Base-by-base conservation (phyloP, 163 green algal species). In the Scenedesmus sp. region DNA sequence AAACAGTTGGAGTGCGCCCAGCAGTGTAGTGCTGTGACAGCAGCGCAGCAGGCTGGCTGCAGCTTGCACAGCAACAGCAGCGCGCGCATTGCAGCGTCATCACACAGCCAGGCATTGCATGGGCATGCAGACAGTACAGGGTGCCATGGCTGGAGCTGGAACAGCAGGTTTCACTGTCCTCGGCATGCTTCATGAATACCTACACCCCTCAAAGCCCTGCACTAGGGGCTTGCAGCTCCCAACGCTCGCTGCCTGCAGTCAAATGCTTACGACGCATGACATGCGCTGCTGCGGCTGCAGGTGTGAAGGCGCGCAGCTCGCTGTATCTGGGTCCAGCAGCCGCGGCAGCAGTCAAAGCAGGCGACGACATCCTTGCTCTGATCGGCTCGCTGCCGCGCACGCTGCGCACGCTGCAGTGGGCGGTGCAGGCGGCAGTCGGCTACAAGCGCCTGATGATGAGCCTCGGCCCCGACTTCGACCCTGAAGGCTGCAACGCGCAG, bases 371-470 rank as follows among this genome's bases (percentile, higher is more conserved):
- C 5, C 5, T 81, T 0, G 89, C 89, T 9, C 70, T 92, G 1
- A n/a, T 89, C 0, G 89, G 35, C 7, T 92, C 89, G 4, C 53
- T 92, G 26, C 89, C 89, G n/a, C 65, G 89, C 46, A 89, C 89
- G 2, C 59, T 92, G 49, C 68, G 82, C 35, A 89, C 89, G 43
- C 61, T 92, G 70, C 46, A 49, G 46, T 92, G 89, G 89, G 89
- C 89, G 1, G 68, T 89, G 26, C 82, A 81, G 40, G 89, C 89
- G 33, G 89, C n/a, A 10, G 35, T 89, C 0, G 46, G 33, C 51
- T 92, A 92, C 89, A 92, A 92, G 82, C 79, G 81, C 42, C 42
- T 88, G 40, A 35, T 88, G 33, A n/a, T 88, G 73, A 79, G 24
- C 13, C 43, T 83, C 13, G 88, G 65, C 0, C 80, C 80, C 24